Evolutionary conservation across 768 basidiomycete species (phyloP), one percentile per base, ranked within the genome.

Genomic region (Macrolepiota albuminosa): DNA sequence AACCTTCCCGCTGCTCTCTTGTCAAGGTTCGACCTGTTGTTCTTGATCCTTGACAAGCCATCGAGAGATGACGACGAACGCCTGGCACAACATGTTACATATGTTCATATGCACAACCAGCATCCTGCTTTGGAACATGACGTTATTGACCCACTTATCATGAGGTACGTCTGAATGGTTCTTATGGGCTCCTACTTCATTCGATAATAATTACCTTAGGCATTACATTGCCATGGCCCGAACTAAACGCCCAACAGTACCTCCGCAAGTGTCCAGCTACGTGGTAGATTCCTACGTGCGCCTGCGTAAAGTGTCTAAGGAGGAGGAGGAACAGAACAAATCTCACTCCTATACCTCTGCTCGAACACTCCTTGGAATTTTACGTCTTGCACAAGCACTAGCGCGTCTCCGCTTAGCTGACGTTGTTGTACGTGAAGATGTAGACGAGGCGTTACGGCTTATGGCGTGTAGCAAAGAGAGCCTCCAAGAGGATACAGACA

Each of bases 401-500:
- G 95, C 97, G 0, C 89, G 97, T 18, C 80, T 99, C 31, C 88
- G 96, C 40, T 93, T 88, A 75, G 84, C 90, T 54, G 84, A 89
- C 67, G 76, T 76, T 2, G 97, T 98, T 43, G 86, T 86, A 52
- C 85, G 87, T 58, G 81, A 83, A 42, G 97, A 99, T 69, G 95
- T 99, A 13, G 95, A 98, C 68, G 97, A 98, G 74, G 97, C 97
- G 2, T 78, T 99, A 62, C 87, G 97, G 42, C 77, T 99, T 61
- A 98, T 99, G 95, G 93, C 95, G 60, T 93, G 91, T 66, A 93
- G 91, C 75, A 99, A 98, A 73, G 90, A 92, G 68, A 93, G 88
- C 68, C 76, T 99, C 65, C 80, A 86, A 57, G 92, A 95, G 48
- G 92, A 93, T 11, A 83, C 85, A 21, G 88, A 89, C 46, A 80